Evolutionary conservation across 2,329 filamentous ascomycete genomes (phyloP), one percentile per base, ranked within the genome.

Genomic region (Polytolypa hystricis): DNA sequence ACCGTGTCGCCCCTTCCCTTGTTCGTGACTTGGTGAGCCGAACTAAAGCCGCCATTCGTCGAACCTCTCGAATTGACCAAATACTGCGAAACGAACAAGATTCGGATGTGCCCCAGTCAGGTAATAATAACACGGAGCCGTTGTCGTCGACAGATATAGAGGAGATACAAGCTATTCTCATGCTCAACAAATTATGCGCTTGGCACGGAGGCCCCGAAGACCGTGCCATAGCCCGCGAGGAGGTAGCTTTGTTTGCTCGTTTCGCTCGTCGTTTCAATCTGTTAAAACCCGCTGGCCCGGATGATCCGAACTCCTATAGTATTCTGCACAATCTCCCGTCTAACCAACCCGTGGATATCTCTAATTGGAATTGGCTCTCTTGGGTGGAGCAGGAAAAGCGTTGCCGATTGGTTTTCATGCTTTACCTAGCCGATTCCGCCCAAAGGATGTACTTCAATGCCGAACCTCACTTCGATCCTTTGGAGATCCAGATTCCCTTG

Each of bases 321-420:
- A 60, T 69, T 32, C 64, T 81, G 16, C 79, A 84, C 48, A 73
- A 77, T 43, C 64, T 68, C 8, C 58, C 65, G 39, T 62, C 63
- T 4, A 53, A 64, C 4, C 59, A 67, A 21, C 64, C 55, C 35
- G 58, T 71, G 35, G 64, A 69, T 38, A 53, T 67, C 5, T 61
- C 66, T 16, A 62, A 65, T 25, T 83, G 81, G 59, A 68, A 77
- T 42, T 85, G 81, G 81, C 52, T 54, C 14, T 55, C 61, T 4
- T 85, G 81, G 81, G 63, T 82, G 21, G 74, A 79, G 42, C 80
- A 84, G 48, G 81, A 86, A 59, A 75, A 73, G 51, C 72, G 79
- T 28, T 72, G 73, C 19, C 69, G 81, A 27, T 57, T 77, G 12
- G 71, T 82, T 66, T 77, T 77, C 48, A 69, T 74, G 47, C 67